phyloP scores from a whole-genome alignment of 306 rosid genomes.

The Astragalus membranaceus region DNA sequence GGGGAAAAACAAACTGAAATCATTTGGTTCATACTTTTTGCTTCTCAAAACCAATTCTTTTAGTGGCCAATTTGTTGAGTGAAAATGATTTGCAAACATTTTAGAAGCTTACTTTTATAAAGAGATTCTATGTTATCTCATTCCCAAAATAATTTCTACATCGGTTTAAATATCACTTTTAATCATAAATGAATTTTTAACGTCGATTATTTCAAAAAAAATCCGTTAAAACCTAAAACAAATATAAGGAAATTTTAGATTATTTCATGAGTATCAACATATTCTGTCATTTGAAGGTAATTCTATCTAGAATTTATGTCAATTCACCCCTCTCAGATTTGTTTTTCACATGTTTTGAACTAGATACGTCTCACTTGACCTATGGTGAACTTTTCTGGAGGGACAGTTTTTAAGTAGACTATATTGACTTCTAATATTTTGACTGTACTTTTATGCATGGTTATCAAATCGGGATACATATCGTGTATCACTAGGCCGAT shows the following conservation, averaged over 20 bases:
- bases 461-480: no score
- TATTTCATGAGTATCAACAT: no score
- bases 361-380: no score
- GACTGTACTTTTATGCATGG: slow-evolving; percentile 7
- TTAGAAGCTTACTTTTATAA: not conserved
- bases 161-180: not conserved
- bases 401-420: not conserved
- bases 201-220: not conserved
- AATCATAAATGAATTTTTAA: not conserved
- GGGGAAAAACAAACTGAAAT: not conserved
- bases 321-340: no score
- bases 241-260: not conserved
- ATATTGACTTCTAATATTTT: not conserved
- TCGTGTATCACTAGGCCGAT: no score
- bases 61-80: no score
- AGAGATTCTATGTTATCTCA: not conserved
- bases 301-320: no score
- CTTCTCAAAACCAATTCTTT: not conserved
- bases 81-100: not conserved
- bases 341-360: no score
- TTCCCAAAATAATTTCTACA: not conserved
- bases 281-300: no score
- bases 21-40: not conserved
- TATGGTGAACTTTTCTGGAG: not conserved
- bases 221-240: not conserved